phyloP scores from a whole-genome alignment of 164 flowering plant genomes.

The Nymphaea thermarum region DNA sequence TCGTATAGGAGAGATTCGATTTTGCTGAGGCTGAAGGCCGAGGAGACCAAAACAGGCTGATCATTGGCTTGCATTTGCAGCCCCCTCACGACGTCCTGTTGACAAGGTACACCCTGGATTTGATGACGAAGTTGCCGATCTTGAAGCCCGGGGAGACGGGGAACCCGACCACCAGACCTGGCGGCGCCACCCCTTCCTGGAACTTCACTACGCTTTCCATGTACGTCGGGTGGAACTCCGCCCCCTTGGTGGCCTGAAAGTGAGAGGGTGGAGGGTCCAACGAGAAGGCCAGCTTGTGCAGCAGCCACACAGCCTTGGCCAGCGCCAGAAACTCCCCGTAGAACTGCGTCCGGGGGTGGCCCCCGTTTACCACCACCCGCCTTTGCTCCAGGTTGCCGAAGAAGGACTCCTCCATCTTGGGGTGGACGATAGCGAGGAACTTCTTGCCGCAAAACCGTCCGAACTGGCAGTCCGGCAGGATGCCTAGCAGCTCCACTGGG shows the following conservation, averaged over 20 bases:
- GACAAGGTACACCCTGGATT: conserved; percentile 70
- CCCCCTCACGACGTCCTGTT: conserved; percentile 14
- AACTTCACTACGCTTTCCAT: conserved; percentile 80
- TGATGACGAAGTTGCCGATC: conserved; percentile 50
- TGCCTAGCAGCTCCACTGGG: conserved; percentile 74
- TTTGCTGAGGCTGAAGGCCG: no score
- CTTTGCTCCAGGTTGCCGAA: conserved; percentile 79
- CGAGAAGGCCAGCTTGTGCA: conserved; percentile 83
- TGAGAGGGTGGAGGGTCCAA: conserved; percentile 64
- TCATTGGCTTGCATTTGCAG: no score
- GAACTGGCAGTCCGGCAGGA: conserved; percentile 60
- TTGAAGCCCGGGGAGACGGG: conserved; percentile 89
- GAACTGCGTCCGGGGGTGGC: conserved; percentile 72
- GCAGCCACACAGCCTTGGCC: conserved; percentile 85
- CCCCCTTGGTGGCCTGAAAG: conserved; percentile 71
- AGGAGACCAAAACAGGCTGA: no score
- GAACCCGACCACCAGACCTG: conserved; percentile 45
- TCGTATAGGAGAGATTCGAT: no score
- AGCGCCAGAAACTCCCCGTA: conserved; percentile 57
- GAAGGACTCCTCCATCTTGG: conserved; percentile 90
- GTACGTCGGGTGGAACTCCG: conserved; percentile 64
- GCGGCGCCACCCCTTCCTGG: conserved; percentile 31
- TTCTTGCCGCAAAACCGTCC: conserved; percentile 75
- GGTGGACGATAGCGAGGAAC: conserved; percentile 65
- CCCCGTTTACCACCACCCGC: conserved; percentile 41